A percentile compares a stretch with the other conserved stretches of the same genome.
phyloP scores from a whole-genome alignment of 2,329 filamentous ascomycete genomes.

The Pseudopyricularia javanii region DNA sequence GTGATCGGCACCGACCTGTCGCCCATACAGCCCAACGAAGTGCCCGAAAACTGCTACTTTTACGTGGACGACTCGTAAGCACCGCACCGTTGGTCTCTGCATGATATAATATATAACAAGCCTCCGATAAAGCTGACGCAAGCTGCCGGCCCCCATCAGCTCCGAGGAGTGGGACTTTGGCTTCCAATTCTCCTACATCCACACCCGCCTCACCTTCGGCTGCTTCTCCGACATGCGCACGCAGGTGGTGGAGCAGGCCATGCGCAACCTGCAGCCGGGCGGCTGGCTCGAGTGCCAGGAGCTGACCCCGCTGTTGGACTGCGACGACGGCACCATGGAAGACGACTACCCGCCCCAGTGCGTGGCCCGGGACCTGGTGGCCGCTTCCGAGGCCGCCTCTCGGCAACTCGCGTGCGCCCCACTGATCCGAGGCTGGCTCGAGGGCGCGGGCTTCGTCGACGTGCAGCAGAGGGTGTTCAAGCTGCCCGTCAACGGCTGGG shows the following conservation, averaged over 20 bases:
- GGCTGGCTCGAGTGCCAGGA: slow-evolving; percentile 45
- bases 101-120: not conserved
- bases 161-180: slow-evolving; percentile 38
- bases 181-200: slow-evolving; percentile 42
- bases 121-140: not conserved
- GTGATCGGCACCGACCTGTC: slow-evolving; percentile 56
- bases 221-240: slow-evolving; percentile 35
- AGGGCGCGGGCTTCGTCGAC: slow-evolving; percentile 17
- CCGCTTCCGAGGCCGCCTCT: slow-evolving; percentile 6
- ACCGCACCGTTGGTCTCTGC: not conserved
- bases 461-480: slow-evolving; percentile 15
- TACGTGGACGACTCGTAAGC: slow-evolving; percentile 52
- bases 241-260: slow-evolving; percentile 39
- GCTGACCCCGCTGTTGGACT: slow-evolving; percentile 14
- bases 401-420: slow-evolving; percentile 9
- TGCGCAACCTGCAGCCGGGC: slow-evolving; percentile 33
- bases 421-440: slow-evolving; percentile 12
- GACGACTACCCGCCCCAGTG: slow-evolving; percentile 5
- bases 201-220: slow-evolving; percentile 34
- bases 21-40: slow-evolving; percentile 51
- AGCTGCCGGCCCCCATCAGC: too few relatives aligned
- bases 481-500: slow-evolving; percentile 20
- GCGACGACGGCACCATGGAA: slow-evolving; percentile 15
- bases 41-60: slow-evolving; percentile 64
- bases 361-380: slow-evolving; percentile 11